Evolutionary conservation across 176 grass and related monocot species (phyloP).

Genomic region (Coix lacrymajobi): DNA sequence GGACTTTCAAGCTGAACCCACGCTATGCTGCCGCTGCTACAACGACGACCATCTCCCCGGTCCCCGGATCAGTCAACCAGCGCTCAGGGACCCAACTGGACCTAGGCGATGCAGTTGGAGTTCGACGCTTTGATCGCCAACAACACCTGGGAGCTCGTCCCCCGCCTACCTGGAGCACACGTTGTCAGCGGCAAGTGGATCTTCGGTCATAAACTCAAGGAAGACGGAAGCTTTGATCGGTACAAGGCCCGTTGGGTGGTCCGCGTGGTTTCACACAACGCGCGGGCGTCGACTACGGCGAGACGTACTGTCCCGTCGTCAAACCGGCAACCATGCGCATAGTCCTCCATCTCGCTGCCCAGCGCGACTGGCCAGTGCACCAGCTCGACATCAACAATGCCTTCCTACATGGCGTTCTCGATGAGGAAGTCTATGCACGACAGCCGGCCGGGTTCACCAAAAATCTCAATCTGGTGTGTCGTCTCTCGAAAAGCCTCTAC

Average conservation of each 20-base stretch:
- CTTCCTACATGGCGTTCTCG: too few species aligned
- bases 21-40: neutral
- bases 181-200: neutral
- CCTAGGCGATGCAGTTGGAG: neutral
- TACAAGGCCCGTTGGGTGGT: too few species aligned
- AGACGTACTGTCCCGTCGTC: too few species aligned
- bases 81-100: neutral
- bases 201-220: neutral
- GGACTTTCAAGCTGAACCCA: neutral
- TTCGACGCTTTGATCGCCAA: neutral
- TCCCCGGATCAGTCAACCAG: neutral
- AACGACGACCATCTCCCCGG: neutral
- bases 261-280: too few species aligned
- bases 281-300: too few species aligned
- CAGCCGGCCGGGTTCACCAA: neutral
- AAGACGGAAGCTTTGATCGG: too few species aligned
- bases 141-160: neutral
- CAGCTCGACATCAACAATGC: too few species aligned
- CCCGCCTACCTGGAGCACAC: neutral
- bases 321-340: too few species aligned
- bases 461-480: neutral
- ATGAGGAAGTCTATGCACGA: neutral
- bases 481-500: neutral
- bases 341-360: too few species aligned
- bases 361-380: too few species aligned